Evolutionary conservation across 805 yeast genomes (phyloP).

Genomic region (Myxozyma monticola): DNA sequence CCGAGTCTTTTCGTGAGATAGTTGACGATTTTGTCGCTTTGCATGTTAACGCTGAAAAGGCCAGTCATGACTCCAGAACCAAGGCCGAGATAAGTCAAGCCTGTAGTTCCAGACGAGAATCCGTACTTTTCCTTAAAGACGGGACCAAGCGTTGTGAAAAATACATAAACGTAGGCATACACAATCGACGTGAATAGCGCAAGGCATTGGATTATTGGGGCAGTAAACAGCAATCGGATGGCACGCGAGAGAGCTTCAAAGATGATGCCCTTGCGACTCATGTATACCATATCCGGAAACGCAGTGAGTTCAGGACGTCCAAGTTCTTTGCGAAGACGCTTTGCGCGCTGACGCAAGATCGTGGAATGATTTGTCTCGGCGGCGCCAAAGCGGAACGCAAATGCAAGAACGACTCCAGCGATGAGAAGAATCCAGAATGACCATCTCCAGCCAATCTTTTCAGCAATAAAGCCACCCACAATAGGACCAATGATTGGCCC

Average conservation of each 20-base stretch:
- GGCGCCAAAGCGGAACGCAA: slow-evolving; percentile 36
- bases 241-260: slow-evolving; percentile 44
- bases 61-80: slow-evolving; percentile 67
- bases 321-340: slow-evolving; percentile 55
- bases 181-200: slow-evolving; percentile 43
- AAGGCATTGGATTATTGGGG: slow-evolving; percentile 42
- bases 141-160: slow-evolving; percentile 73
- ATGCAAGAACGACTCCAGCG: slow-evolving; percentile 35
- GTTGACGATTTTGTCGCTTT: slow-evolving; percentile 50
- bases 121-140: slow-evolving; percentile 63
- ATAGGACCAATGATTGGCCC: slow-evolving; percentile 74
- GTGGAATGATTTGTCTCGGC: slow-evolving; percentile 70
- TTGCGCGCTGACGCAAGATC: slow-evolving; percentile 41
- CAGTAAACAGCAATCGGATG: slow-evolving; percentile 38
- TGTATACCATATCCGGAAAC: slow-evolving; percentile 49
- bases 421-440: slow-evolving; percentile 40
- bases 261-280: slow-evolving; percentile 45
- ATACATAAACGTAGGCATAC: slow-evolving; percentile 52
- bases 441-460: slow-evolving; percentile 58
- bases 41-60: slow-evolving; percentile 50
- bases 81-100: slow-evolving; percentile 75
- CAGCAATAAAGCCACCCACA: slow-evolving; percentile 52
- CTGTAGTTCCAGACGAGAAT: slow-evolving; percentile 60
- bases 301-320: slow-evolving; percentile 47
- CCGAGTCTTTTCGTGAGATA: slow-evolving; percentile 45